Evolutionary conservation across 108 stramenopile species (phyloP).

Genomic region (Cyclotella sp.): DNA sequence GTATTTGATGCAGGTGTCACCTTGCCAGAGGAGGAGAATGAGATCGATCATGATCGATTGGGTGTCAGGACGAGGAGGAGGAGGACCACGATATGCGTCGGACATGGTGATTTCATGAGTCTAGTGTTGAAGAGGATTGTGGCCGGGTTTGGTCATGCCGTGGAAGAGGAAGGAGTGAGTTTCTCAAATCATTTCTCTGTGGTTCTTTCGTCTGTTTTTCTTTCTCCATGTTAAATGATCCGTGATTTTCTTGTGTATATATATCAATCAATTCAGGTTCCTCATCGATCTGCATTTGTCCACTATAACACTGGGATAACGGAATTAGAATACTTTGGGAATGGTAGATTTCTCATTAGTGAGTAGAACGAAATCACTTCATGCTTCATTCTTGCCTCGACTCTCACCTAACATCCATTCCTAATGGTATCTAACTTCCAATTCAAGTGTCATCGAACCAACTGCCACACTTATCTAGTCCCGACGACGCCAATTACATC

Average conservation of each 20-base stretch:
- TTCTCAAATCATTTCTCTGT: too few species aligned
- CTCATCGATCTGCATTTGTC: conserved; percentile 76
- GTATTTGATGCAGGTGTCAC: conserved; percentile 81
- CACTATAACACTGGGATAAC: conserved; percentile 84
- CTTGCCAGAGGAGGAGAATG: conserved; percentile 67
- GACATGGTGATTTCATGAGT: conserved; percentile 84
- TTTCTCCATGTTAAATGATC: too few species aligned
- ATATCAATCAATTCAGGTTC: conserved; percentile 11
- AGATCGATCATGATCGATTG: conserved; percentile 60
- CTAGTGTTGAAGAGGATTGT: conserved; percentile 76
- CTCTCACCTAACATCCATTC: neutral
- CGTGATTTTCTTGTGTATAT: neutral
- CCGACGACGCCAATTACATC: conserved; percentile 37
- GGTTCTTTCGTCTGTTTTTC: too few species aligned
- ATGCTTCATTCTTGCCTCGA: neutral
- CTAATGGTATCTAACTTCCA: neutral
- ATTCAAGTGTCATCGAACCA: conserved; percentile 63
- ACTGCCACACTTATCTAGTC: conserved; percentile 60
- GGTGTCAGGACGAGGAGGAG: conserved; percentile 49
- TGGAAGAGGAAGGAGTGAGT: conserved; percentile 57
- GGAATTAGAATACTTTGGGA: conserved; percentile 81
- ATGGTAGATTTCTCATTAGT: conserved; percentile 68
- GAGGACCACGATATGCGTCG: conserved; percentile 64
- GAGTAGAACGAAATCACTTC: neutral
- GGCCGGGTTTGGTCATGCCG: conserved; percentile 71